Percentiles rank a stretch among this genome's conserved stretches.
Conservation (phyloP, 495 filamentous ascomycete genomes). For the Evernia prunastri region DNA sequence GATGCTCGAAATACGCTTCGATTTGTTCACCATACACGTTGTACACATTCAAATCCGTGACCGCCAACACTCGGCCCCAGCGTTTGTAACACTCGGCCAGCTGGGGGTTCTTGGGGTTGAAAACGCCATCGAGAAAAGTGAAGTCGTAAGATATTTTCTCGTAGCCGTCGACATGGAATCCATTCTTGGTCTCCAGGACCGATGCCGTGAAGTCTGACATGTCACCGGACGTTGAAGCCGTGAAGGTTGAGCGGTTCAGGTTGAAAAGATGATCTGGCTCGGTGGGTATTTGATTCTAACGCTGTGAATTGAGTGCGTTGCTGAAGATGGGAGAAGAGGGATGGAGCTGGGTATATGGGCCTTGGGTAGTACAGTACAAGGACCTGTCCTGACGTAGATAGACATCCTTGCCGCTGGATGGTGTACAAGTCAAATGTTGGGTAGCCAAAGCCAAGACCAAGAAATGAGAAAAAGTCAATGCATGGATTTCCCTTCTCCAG, state of each 20-base stretch:
- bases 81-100: conserved; percentile 51
- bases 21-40: conserved; percentile 53
- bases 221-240: conserved; percentile 26
- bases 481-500: background rate
- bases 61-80: conserved; percentile 52
- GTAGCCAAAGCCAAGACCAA: conserved; percentile 6
- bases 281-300: background rate
- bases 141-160: conserved; percentile 65
- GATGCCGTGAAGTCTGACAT: conserved; percentile 59
- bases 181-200: conserved; percentile 47
- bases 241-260: background rate
- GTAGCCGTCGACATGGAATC: conserved; percentile 57
- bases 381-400: conserved; percentile 10
- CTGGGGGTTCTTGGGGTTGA: conserved; percentile 44
- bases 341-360: conserved; percentile 3
- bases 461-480: conserved; percentile 14
- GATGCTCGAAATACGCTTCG: conserved; percentile 49
- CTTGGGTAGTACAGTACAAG: background rate
- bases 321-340: background rate
- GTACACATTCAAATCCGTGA: conserved; percentile 57
- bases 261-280: background rate
- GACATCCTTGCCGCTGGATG: background rate
- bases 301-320: too few species aligned
- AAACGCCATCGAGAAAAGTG: conserved; percentile 57
- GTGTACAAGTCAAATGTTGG: background rate